These are phyloP conservation scores for Camellia japonica DNA, from an alignment of 148 eudicot genomes.

Conservation along the genomic window DNA sequence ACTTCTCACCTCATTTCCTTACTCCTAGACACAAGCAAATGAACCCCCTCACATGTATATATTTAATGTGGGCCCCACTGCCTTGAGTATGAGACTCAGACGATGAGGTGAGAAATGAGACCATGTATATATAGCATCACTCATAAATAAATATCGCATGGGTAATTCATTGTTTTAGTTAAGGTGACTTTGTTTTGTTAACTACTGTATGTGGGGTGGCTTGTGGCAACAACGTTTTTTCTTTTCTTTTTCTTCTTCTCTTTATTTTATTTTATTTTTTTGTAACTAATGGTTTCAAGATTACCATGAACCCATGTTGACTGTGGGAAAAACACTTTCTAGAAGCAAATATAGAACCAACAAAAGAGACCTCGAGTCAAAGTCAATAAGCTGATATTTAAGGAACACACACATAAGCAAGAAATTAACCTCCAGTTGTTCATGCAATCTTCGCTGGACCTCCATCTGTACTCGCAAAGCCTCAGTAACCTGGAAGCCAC, in stretches of 20 bases:
- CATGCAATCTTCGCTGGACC: constrained; percentile 71
- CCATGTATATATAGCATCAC: too few relatives aligned
- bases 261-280: too few relatives aligned
- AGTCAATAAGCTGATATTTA: background rate
- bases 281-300: background rate
- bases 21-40: too few relatives aligned
- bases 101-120: too few relatives aligned
- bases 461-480: constrained; percentile 83
- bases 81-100: too few relatives aligned
- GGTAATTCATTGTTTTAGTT: background rate
- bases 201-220: background rate
- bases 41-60: too few relatives aligned
- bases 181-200: background rate
- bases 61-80: too few relatives aligned
- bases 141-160: too few relatives aligned
- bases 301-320: background rate
- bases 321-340: background rate
- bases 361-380: background rate
- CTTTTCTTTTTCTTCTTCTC: background rate
- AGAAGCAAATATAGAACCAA: background rate
- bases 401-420: constrained; percentile 1
- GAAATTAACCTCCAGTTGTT: constrained; percentile 68
- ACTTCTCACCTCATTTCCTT: too few relatives aligned
- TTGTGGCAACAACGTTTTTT: background rate
- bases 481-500: constrained; percentile 78